phyloP scores from a whole-genome alignment of 1,284 basidiomycete species.

The Pseudozyma tsukubaensis region DNA sequence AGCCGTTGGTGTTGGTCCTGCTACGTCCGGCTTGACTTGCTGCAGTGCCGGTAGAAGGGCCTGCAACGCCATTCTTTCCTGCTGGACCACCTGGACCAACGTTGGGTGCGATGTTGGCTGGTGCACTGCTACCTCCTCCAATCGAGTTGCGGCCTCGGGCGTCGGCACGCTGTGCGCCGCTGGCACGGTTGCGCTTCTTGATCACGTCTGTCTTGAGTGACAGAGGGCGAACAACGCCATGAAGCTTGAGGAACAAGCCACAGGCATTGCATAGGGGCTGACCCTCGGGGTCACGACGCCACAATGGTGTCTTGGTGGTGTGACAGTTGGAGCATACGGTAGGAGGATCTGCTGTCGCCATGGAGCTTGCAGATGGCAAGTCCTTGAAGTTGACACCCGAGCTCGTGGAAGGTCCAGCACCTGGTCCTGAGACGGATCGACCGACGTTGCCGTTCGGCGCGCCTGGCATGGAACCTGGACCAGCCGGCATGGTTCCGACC shows the following conservation, averaged over 20 bases:
- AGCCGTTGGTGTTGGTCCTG: conserved; percentile 35
- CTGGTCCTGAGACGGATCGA: conserved; percentile 22
- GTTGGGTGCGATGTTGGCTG: conserved; percentile 29
- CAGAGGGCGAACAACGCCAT: conserved; percentile 90
- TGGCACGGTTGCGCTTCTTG: conserved; percentile 79
- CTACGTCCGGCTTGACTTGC: background rate
- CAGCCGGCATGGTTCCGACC: conserved; percentile 10
- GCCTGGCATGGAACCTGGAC: conserved; percentile 4
- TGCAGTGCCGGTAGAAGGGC: background rate
- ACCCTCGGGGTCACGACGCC: conserved; percentile 93
- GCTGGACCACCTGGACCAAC: conserved; percentile 1
- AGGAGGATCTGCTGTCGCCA: conserved; percentile 68
- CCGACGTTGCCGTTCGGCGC: conserved; percentile 12
- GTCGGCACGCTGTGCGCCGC: conserved; percentile 38
- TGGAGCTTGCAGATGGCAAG: conserved; percentile 43
- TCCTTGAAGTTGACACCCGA: conserved; percentile 43
- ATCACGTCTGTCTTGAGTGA: conserved; percentile 97
- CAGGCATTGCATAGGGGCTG: conserved; percentile 80
- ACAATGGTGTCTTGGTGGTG: conserved; percentile 93
- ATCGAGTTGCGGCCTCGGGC: conserved; percentile 25
- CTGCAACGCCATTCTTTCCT: conserved; percentile 12
- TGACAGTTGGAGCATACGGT: conserved; percentile 94
- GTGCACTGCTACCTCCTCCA: conserved; percentile 13
- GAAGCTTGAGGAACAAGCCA: conserved; percentile 79
- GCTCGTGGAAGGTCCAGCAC: conserved; percentile 10